Conservation (phyloP, 257 asterid genomes). For the Jacaranda copaia region DNA sequence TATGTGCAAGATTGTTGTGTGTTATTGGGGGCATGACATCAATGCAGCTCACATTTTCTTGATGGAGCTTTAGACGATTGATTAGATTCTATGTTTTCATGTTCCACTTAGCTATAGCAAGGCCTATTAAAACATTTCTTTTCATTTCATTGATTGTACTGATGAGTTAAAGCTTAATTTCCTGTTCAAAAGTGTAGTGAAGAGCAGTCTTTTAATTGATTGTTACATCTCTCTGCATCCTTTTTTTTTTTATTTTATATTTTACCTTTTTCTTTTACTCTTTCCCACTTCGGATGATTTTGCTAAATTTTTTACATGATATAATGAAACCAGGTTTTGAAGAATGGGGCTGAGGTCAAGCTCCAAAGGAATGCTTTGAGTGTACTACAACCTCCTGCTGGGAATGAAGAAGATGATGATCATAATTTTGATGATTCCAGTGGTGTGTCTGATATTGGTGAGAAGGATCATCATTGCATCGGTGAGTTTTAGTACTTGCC, state of each 20-base stretch:
- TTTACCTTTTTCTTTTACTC: conserved; percentile 9
- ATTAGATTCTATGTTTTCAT: not conserved
- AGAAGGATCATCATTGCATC: conserved; percentile 59
- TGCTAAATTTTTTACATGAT: not conserved
- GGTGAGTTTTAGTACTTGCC: conserved; percentile 48
- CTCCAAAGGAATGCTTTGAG: conserved; percentile 94
- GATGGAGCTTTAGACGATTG: not conserved
- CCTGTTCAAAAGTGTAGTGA: no score
- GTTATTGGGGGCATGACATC: not conserved
- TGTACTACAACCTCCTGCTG: conserved; percentile 87
- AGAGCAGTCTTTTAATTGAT: not conserved
- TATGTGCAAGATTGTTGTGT: not conserved
- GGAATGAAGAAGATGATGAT: conserved; percentile 80
- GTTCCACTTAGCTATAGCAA: not conserved
- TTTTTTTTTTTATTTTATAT: no score
- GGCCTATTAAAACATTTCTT: not conserved
- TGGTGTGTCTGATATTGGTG: conserved; percentile 74
- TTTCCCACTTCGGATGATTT: not conserved
- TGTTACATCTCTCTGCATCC: not conserved
- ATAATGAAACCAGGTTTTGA: conserved; percentile 64
- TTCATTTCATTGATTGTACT: not conserved
- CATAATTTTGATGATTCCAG: conserved; percentile 73
- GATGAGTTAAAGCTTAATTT: no score
- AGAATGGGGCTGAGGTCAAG: conserved; percentile 93
- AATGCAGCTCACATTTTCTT: not conserved